phyloP scores from a whole-genome alignment of 495 filamentous ascomycete species.

The Penicillium paxilli region DNA sequence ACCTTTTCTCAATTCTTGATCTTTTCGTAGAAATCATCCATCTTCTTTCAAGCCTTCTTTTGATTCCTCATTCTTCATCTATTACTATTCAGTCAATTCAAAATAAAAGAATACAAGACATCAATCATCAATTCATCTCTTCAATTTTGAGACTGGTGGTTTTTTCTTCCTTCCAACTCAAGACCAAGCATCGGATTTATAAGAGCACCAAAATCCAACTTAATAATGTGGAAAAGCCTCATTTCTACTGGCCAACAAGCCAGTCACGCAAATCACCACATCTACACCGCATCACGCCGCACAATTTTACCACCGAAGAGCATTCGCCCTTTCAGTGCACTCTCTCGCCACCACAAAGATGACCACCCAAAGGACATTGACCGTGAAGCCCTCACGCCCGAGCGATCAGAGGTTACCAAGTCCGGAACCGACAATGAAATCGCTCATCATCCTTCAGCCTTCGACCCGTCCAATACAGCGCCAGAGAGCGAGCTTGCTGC shows the following conservation, averaged over 20 bases:
- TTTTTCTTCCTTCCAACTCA: too few relatives aligned
- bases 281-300: background rate
- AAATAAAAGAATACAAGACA: background rate
- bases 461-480: constrained; percentile 56
- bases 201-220: background rate
- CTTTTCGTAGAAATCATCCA: background rate
- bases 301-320: background rate
- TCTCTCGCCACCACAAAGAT: constrained; percentile 19
- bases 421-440: constrained; percentile 57
- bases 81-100: background rate
- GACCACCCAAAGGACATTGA: constrained; percentile 44
- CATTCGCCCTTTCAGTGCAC: constrained; percentile 11
- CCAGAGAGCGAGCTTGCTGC: constrained; percentile 54
- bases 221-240: constrained; percentile 29
- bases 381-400: constrained; percentile 54
- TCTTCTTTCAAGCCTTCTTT: background rate
- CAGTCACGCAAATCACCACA: constrained; percentile 1
- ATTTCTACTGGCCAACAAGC: constrained; percentile 23
- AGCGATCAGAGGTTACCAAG: constrained; percentile 57
- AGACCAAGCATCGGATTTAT: too few relatives aligned
- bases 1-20: background rate
- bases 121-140: background rate
- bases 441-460: constrained; percentile 51
- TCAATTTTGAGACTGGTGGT: background rate
- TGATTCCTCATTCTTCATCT: background rate